phyloP scores from a whole-genome alignment of 2,329 filamentous ascomycete species.

The Hymenoscyphus occultus region DNA sequence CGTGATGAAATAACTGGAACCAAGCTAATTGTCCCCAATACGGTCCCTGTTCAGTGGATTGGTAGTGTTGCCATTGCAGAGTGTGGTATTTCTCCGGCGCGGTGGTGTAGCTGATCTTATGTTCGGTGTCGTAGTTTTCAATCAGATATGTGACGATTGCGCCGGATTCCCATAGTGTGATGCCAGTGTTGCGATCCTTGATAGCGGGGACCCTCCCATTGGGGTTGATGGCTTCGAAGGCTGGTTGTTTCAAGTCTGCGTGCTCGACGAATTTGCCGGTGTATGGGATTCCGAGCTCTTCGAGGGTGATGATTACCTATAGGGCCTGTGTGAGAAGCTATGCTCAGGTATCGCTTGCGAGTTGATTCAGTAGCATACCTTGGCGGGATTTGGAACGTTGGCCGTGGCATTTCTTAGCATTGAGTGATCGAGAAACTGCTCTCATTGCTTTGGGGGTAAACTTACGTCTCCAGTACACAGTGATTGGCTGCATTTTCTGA shows the following conservation, averaged over 20 bases:
- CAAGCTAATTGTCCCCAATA: slow-evolving; percentile 40
- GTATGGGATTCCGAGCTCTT: slow-evolving; percentile 43
- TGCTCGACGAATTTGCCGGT: slow-evolving; percentile 38
- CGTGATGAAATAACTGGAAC: slow-evolving; percentile 37
- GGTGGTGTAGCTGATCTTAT: slow-evolving; percentile 37
- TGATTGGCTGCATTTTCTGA: background rate
- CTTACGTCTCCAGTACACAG: background rate
- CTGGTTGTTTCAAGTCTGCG: slow-evolving; percentile 39
- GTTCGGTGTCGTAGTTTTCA: slow-evolving; percentile 40
- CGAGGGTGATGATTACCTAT: slow-evolving; percentile 41
- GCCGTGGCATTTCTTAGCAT: background rate
- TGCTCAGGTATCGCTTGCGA: background rate
- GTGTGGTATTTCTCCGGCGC: slow-evolving; percentile 35
- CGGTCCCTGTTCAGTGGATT: slow-evolving; percentile 39
- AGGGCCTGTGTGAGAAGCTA: background rate
- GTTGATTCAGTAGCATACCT: background rate
- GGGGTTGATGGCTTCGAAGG: slow-evolving; percentile 36
- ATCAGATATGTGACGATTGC: slow-evolving; percentile 45
- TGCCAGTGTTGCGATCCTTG: slow-evolving; percentile 41
- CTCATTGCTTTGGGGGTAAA: background rate
- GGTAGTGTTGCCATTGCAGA: slow-evolving; percentile 41
- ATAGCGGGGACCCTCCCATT: slow-evolving; percentile 34
- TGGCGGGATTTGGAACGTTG: background rate
- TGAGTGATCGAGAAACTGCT: background rate
- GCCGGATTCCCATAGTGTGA: slow-evolving; percentile 44